A percentile compares a stretch with the other conserved stretches of the same genome.
These are phyloP conservation scores for Selenicereus undatus DNA, from an alignment of 148 eudicot species.

Conservation along the genomic window DNA sequence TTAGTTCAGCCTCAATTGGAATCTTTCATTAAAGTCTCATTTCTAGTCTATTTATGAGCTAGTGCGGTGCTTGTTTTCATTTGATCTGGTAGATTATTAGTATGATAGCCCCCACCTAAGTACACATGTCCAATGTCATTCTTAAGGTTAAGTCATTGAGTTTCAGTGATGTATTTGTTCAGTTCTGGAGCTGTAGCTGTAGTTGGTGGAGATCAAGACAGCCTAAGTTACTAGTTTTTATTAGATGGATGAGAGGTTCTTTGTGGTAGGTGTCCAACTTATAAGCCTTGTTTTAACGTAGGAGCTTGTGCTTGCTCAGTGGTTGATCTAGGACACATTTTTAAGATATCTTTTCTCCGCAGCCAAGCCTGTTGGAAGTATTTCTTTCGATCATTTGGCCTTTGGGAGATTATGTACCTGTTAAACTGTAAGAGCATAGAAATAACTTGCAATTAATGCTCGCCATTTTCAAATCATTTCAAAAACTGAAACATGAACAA, in stretches of 20 bases:
- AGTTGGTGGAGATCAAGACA: neutral
- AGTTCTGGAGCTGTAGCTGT: neutral
- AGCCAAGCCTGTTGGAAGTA: neutral
- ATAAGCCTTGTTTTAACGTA: neutral
- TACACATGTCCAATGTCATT: neutral
- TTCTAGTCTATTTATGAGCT: neutral
- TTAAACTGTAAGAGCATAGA: too few relatives aligned
- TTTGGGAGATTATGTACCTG: too few relatives aligned
- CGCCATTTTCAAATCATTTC: too few relatives aligned
- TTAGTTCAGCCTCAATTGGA: neutral
- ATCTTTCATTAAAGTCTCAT: neutral
- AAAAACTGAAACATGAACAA: too few relatives aligned
- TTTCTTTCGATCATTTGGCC: neutral
- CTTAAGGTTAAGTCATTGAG: neutral
- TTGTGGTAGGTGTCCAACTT: neutral
- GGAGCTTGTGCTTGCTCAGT: too few relatives aligned
- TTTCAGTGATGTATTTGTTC: neutral
- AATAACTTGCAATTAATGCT: too few relatives aligned
- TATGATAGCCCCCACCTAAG: neutral
- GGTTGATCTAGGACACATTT: too few relatives aligned
- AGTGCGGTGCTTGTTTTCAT: neutral
- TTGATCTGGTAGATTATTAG: neutral
- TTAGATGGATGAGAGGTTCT: neutral
- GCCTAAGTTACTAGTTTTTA: neutral
- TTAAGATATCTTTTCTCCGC: neutral